phyloP scores from a whole-genome alignment of 2,329 filamentous ascomycete genomes.

The Diplodia corticola region DNA sequence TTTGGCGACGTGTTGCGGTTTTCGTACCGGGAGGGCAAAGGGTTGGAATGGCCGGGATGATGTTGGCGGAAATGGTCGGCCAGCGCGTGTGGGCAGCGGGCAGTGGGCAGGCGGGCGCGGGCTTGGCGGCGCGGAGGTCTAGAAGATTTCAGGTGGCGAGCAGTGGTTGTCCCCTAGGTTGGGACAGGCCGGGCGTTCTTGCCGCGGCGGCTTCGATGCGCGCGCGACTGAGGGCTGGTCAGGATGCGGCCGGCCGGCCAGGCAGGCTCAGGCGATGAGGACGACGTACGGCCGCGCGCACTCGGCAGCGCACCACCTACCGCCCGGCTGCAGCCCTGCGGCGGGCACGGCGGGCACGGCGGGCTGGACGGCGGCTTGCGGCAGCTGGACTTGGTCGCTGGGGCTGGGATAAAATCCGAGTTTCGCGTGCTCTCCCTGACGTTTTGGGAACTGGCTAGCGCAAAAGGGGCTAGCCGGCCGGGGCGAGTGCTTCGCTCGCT shows the following conservation, averaged over 20 bases:
- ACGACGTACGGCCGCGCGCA: neutral
- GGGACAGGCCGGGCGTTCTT: conserved; percentile 2
- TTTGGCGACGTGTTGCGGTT: neutral
- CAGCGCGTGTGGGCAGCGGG: neutral
- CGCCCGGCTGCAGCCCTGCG: no score
- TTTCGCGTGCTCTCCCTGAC: conserved; percentile 17
- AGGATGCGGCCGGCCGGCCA: neutral
- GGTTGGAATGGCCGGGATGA: neutral
- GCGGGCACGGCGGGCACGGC: no score
- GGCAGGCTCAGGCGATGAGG: neutral
- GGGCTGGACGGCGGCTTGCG: neutral
- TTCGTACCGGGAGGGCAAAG: neutral
- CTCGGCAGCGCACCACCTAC: neutral
- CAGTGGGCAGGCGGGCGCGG: neutral
- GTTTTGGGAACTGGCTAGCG: conserved; percentile 19
- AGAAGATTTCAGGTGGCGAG: conserved; percentile 14
- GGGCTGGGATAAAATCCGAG: conserved; percentile 9
- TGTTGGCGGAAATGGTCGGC: neutral
- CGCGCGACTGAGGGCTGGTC: neutral
- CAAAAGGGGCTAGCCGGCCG: conserved; percentile 13
- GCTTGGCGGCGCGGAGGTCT: neutral
- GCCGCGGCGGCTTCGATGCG: neutral
- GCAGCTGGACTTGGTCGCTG: no score
- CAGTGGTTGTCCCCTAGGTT: conserved; percentile 19
- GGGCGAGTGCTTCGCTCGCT: conserved; percentile 11